These are phyloP conservation scores for Chalara sp. DNA, from an alignment of 2,329 filamentous ascomycete species.

Conservation along the genomic window DNA sequence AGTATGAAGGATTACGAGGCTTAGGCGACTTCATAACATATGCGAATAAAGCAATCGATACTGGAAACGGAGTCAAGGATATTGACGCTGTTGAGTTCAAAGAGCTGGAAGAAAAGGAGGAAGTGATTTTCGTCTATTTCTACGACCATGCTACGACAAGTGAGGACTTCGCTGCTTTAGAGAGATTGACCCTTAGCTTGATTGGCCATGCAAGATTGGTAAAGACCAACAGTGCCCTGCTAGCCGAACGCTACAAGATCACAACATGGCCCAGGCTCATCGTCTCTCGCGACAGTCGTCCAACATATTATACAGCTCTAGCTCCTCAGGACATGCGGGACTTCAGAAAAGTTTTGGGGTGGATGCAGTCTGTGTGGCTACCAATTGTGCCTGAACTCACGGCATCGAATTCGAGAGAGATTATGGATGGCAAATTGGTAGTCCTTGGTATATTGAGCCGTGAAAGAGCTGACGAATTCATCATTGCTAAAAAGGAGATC, in stretches of 20 bases:
- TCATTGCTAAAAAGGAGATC: slow-evolving; percentile 74
- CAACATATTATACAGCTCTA: slow-evolving; percentile 83
- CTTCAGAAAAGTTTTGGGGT: slow-evolving; percentile 68
- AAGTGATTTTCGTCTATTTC: slow-evolving; percentile 96
- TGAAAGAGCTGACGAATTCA: slow-evolving; percentile 72
- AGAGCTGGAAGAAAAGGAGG: slow-evolving; percentile 82
- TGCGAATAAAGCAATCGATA: slow-evolving; percentile 76
- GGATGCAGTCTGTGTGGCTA: slow-evolving; percentile 97
- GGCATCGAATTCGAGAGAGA: slow-evolving; percentile 82
- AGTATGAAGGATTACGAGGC: slow-evolving; percentile 87
- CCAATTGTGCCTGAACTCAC: slow-evolving; percentile 93
- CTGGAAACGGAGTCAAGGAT: slow-evolving; percentile 70
- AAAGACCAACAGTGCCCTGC: slow-evolving; percentile 72
- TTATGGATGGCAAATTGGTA: slow-evolving; percentile 94
- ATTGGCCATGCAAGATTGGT: slow-evolving; percentile 90
- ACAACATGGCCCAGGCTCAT: slow-evolving; percentile 93
- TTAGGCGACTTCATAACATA: slow-evolving; percentile 85
- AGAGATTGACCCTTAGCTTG: slow-evolving; percentile 77
- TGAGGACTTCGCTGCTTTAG: slow-evolving; percentile 86
- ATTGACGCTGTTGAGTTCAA: slow-evolving; percentile 72
- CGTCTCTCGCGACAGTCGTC: slow-evolving; percentile 80
- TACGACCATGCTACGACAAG: slow-evolving; percentile 91
- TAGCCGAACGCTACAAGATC: slow-evolving; percentile 85
- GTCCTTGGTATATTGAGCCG: slow-evolving; percentile 84
- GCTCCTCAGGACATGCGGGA: slow-evolving; percentile 92